Evolutionary conservation across 2,329 filamentous ascomycete genomes (phyloP).

Genomic region (Fusarium siculi): DNA sequence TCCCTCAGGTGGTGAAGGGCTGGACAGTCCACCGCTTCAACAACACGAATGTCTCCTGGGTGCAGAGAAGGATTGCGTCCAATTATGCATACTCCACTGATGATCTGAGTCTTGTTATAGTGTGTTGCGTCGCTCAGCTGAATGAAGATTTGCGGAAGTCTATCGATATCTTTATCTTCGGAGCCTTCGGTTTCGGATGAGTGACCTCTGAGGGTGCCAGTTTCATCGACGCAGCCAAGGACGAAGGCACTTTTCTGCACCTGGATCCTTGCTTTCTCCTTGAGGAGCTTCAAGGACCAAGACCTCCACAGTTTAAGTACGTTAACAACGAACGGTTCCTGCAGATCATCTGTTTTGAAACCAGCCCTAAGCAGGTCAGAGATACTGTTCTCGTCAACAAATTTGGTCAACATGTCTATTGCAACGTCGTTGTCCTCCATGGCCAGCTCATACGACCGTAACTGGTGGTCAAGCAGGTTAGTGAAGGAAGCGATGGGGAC

Average conservation of each 20-base stretch:
- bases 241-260: slow-evolving; percentile 88
- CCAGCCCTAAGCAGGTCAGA: slow-evolving; percentile 81
- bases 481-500: slow-evolving; percentile 75
- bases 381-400: slow-evolving; percentile 88
- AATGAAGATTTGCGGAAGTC: slow-evolving; percentile 87
- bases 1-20: slow-evolving; percentile 81
- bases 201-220: slow-evolving; percentile 77
- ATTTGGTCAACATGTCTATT: slow-evolving; percentile 73
- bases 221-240: slow-evolving; percentile 90
- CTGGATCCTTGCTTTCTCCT: slow-evolving; percentile 89
- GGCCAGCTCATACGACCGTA: slow-evolving; percentile 74
- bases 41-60: slow-evolving; percentile 89
- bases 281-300: slow-evolving; percentile 89
- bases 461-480: slow-evolving; percentile 72
- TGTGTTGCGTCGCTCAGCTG: slow-evolving; percentile 74
- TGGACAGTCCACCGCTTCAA: slow-evolving; percentile 81
- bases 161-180: slow-evolving; percentile 56
- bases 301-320: slow-evolving; percentile 85
- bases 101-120: slow-evolving; percentile 67
- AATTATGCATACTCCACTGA: slow-evolving; percentile 82
- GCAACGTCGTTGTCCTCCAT: slow-evolving; percentile 74
- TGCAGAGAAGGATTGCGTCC: slow-evolving; percentile 95
- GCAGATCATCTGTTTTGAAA: slow-evolving; percentile 71
- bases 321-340: slow-evolving; percentile 85
- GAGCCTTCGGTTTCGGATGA: slow-evolving; percentile 58